Percentiles rank a stretch among this genome's conserved stretches.
These are phyloP conservation scores for Lachnellula subtilissima DNA, from an alignment of 2,329 filamentous ascomycete species.

Conservation along the genomic window DNA sequence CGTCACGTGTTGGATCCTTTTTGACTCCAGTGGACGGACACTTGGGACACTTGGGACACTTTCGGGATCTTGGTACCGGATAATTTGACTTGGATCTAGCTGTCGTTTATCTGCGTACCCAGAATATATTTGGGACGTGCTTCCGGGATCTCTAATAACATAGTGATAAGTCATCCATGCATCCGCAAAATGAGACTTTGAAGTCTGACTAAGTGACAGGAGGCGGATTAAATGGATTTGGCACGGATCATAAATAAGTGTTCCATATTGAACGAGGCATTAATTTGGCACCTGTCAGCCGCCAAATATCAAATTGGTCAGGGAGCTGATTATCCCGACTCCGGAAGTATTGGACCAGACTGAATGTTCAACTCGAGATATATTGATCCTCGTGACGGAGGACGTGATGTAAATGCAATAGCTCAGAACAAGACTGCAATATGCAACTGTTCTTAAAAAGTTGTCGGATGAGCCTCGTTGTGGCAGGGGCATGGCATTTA, in stretches of 20 bases:
- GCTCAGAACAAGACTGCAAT: background rate
- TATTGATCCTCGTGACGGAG: background rate
- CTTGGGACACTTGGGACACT: too few species aligned
- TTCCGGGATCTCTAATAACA: too few species aligned
- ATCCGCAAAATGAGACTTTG: too few species aligned
- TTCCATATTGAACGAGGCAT: background rate
- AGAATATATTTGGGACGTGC: too few species aligned
- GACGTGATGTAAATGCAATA: background rate
- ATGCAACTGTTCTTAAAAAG: background rate
- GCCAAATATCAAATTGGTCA: background rate
- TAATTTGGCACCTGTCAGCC: background rate
- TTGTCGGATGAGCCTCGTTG: background rate
- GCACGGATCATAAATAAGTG: background rate
- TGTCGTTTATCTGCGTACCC: too few species aligned
- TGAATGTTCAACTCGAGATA: background rate
- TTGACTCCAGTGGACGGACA: too few species aligned
- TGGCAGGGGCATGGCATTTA: background rate
- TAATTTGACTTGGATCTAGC: too few species aligned
- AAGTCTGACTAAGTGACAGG: too few species aligned
- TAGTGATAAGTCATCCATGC: too few species aligned
- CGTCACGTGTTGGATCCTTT: background rate
- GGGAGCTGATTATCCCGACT: background rate
- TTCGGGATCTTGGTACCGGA: too few species aligned
- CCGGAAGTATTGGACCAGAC: slow-evolving; percentile 14
- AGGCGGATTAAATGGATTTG: background rate